Evolutionary conservation across 805 yeast genomes (phyloP), one percentile per base, ranked within the genome.

Genomic region (Kuraishia borneana): DNA sequence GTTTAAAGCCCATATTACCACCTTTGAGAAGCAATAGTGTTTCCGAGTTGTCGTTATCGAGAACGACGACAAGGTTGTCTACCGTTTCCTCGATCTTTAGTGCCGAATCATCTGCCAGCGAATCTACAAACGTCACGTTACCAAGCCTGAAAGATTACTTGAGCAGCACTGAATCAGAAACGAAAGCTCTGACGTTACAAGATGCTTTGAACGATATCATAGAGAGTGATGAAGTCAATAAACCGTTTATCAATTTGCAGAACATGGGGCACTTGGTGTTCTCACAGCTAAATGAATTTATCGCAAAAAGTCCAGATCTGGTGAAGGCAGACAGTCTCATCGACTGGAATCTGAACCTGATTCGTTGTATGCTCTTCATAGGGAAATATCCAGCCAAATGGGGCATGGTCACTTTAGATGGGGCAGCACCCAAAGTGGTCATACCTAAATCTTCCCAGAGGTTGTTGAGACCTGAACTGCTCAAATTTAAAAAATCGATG

Each of bases 301-400:
- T 13, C 19, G 21, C 13, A 3, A 7, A 21, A 34, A 32, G 13
- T 12, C 14, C 18, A 25, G 26, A 4, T 10, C 26, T 5, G 31
- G 34, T 58, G 60, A 21, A 13, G 46, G 6, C 50, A 4, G 71
- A 66, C 40, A 48, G 57, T 13, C 47, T 69, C 10, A 56, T 69
- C 9, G 75, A 68, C 44, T 69, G 75, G 75, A 68, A 68, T 43
- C 52, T 69, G 33, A 69, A 69, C 42, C 64, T 68, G 29, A 61
- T 73, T 13, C 48, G 76, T 32, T 64, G 70, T 33, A 58, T 66
- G 40, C 53, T 69, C 25, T 59, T 69, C 31, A 45, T 68, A 23
- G 32, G 30, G 17, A 27, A 14, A n/a, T 25, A 23, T 10, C 34
- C 26, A 5, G 18, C 23, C 22, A 21, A 21, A 8, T 29, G 36